Evolutionary conservation across 257 asterid genomes (phyloP).

Genomic region (Scutellaria galericulata): DNA sequence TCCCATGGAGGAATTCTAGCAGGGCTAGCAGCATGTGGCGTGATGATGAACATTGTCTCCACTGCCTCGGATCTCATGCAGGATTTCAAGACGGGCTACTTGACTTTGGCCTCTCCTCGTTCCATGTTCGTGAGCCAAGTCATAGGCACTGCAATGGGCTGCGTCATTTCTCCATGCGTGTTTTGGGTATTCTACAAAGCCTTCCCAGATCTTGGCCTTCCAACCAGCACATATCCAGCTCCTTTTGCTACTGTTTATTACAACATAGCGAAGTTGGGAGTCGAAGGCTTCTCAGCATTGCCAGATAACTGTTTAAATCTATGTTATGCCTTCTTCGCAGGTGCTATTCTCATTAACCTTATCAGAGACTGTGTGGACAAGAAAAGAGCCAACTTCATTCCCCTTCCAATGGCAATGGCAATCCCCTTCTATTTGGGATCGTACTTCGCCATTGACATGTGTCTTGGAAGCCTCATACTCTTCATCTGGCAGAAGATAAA

Average conservation of each 20-base stretch:
- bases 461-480: slow-evolving; percentile 62
- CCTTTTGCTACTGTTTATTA: slow-evolving; percentile 54
- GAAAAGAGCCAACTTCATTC: slow-evolving; percentile 50
- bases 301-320: slow-evolving; percentile 58
- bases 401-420: slow-evolving; percentile 83
- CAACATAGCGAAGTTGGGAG: slow-evolving; percentile 67
- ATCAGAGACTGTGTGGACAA: slow-evolving; percentile 54
- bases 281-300: slow-evolving; percentile 64
- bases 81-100: slow-evolving; percentile 70
- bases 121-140: slow-evolving; percentile 77
- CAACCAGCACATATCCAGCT: slow-evolving; percentile 55
- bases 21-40: slow-evolving; percentile 73
- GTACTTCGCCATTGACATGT: slow-evolving; percentile 67
- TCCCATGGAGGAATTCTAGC: slow-evolving; percentile 64
- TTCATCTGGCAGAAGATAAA: slow-evolving; percentile 59
- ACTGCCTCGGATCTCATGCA: slow-evolving; percentile 71
- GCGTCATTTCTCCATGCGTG: slow-evolving; percentile 63
- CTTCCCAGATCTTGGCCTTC: slow-evolving; percentile 51
- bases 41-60: slow-evolving; percentile 68
- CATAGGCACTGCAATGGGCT: slow-evolving; percentile 76
- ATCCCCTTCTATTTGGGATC: slow-evolving; percentile 66
- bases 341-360: slow-evolving; percentile 53
- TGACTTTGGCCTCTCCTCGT: slow-evolving; percentile 68
- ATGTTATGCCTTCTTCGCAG: slow-evolving; percentile 61
- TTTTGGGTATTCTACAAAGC: slow-evolving; percentile 70